Evolutionary conservation across 805 yeast genomes (phyloP), one percentile per base, ranked within the genome.

Genomic region (Saccharomycopsis oosterbeekiorum): DNA sequence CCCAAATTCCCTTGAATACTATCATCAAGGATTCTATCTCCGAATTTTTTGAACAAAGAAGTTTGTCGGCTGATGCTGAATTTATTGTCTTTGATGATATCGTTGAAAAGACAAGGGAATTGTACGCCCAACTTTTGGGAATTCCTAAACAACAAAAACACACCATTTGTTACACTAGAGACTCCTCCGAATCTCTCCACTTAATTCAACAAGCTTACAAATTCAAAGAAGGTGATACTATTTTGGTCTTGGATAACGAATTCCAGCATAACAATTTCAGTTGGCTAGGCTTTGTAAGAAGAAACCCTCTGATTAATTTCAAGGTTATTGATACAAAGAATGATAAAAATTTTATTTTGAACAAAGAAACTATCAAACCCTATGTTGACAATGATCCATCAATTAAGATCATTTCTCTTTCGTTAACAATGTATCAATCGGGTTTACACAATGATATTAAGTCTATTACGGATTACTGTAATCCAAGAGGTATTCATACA

Each of bases 221-320:
- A n/a, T 61, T 59, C 43, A 19, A 17, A 2, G 41, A 59, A 36
- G 65, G 65, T 12, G 65, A 63, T 37, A 55, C 62, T 36, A 53
- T 63, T 24, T 36, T 63, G 12, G 53, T 63, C 14, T 51, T 63
- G 37, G 65, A 63, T 54, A 60, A 62, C 26, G 65, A 63, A 42
- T 62, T 61, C 60, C 65, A 62, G 50, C 64, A 63, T 24, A 62
- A 63, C 55, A 56, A 56, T 21, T 55, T 61, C 15, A 57, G 62
- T 21, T 63, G 65, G 65, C 24, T 61, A 5, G 64, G 62, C 2
- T 56, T 60, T n/a, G 43, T 41, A 14, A 51, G n/a, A 26, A 53
- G 47, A n/a, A 54, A 59, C 56, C 62, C 65, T n/a, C 58, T 57
- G 29, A 29, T 62, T 1, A 37, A 61, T 12, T n/a, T 61, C 19